A percentile compares a stretch with the other conserved stretches of the same genome.
Evolutionary conservation across 148 eudicot genomes (phyloP).

Genomic region (Beta vulgaris): DNA sequence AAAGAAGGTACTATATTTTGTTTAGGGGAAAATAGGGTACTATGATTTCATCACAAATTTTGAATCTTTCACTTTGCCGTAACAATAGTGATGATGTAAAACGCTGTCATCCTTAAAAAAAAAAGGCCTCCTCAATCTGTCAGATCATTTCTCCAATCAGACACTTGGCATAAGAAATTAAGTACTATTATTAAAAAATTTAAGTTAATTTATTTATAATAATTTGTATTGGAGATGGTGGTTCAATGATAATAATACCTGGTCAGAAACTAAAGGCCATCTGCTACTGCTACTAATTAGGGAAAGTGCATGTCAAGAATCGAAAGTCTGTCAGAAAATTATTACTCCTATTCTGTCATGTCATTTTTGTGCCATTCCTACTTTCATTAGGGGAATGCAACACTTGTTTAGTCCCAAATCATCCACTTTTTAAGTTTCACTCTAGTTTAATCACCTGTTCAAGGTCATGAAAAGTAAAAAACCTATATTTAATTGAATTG

Average conservation of each 20-base stretch:
- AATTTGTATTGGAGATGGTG: neutral
- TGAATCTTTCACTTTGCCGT: too few species aligned
- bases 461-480: too few species aligned
- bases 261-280: slow-evolving; percentile 8
- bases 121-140: neutral
- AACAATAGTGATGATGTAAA: neutral
- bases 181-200: neutral
- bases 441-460: neutral
- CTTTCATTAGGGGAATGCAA: too few species aligned
- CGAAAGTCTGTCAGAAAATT: neutral
- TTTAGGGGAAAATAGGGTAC: too few species aligned
- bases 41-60: too few species aligned
- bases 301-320: slow-evolving; percentile 8
- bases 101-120: slow-evolving; percentile 10
- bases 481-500: too few species aligned
- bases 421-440: neutral
- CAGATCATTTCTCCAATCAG: neutral
- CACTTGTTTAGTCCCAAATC: neutral
- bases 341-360: neutral
- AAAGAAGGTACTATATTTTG: too few species aligned
- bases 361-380: neutral
- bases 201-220: neutral
- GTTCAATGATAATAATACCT: neutral
- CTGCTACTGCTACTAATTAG: slow-evolving; percentile 3
- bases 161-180: neutral